Conservation (phyloP, 768 basidiomycete species). For the Tulasnella sp. region DNA sequence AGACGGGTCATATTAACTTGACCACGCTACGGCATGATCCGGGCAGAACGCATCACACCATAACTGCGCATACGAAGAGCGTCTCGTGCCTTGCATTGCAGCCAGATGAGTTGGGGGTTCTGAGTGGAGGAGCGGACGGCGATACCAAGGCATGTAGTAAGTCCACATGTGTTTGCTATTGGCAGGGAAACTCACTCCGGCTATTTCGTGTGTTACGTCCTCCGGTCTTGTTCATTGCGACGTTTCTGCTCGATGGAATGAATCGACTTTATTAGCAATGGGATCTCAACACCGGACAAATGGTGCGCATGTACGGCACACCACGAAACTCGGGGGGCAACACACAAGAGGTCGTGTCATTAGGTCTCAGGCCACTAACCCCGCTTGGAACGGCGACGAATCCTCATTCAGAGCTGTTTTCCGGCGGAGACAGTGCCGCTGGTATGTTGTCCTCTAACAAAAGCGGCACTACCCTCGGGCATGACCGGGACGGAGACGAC, state of each 20-base stretch:
- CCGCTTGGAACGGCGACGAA: constrained; percentile 18
- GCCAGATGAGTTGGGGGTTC: constrained; percentile 80
- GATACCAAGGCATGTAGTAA: constrained; percentile 69
- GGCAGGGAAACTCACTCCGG: neutral
- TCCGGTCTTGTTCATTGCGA: constrained; percentile 35
- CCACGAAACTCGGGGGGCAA: constrained; percentile 6
- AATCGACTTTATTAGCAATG: constrained; percentile 70
- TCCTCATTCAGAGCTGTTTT: constrained; percentile 10
- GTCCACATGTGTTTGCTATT: neutral
- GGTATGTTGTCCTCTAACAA: constrained; percentile 24
- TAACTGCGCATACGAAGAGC: constrained; percentile 69
- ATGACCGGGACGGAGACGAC: constrained; percentile 34
- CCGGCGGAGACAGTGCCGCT: neutral
- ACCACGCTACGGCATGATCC: constrained; percentile 93
- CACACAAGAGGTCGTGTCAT: constrained; percentile 10
- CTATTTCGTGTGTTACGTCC: constrained; percentile 7
- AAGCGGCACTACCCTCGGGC: constrained; percentile 12
- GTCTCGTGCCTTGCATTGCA: constrained; percentile 84
- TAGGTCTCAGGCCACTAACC: constrained; percentile 18
- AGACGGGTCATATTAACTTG: constrained; percentile 91
- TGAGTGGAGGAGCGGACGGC: constrained; percentile 95
- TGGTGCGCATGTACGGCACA: constrained; percentile 69
- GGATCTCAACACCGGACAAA: constrained; percentile 92
- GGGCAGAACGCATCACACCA: constrained; percentile 71
- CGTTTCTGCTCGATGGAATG: neutral